These are phyloP conservation scores for Rhododendron mucronatum DNA, from an alignment of 148 eudicot species.

Conservation along the genomic window DNA sequence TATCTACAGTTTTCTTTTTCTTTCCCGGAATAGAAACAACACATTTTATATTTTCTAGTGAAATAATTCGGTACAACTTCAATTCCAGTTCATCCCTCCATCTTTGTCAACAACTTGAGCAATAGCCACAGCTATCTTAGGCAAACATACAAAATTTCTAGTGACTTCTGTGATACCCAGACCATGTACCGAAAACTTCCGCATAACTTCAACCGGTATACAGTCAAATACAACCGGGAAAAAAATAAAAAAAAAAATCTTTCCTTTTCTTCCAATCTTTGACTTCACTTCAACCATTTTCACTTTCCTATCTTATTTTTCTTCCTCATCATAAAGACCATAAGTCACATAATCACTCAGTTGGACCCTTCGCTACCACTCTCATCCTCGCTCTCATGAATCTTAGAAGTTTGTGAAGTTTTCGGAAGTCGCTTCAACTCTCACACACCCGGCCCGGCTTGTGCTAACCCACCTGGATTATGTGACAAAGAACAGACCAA, in stretches of 20 bases:
- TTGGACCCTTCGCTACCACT: not conserved
- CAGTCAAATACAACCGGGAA: not conserved
- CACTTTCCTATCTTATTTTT: not conserved
- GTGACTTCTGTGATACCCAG: not conserved
- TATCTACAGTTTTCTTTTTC: not conserved
- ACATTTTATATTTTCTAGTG: not conserved
- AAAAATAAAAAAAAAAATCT: not conserved
- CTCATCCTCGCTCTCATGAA: not conserved
- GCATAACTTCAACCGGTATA: not conserved
- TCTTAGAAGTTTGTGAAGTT: not conserved
- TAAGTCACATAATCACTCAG: not conserved
- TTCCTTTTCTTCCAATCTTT: not conserved
- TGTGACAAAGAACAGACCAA: not conserved
- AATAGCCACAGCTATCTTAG: not conserved
- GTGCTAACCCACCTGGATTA: not conserved
- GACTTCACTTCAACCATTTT: not conserved
- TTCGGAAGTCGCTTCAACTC: no score
- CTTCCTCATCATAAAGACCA: not conserved
- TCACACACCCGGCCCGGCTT: not conserved
- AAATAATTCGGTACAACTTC: not conserved
- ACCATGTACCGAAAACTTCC: not conserved
- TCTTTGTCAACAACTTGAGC: not conserved
- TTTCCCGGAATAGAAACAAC: not conserved
- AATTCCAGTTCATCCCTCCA: not conserved
- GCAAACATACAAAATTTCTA: not conserved